These are phyloP conservation scores for Bryum argenteum DNA, from an alignment of 225 moss, liverwort and hornwort species.

Conservation along the genomic window DNA sequence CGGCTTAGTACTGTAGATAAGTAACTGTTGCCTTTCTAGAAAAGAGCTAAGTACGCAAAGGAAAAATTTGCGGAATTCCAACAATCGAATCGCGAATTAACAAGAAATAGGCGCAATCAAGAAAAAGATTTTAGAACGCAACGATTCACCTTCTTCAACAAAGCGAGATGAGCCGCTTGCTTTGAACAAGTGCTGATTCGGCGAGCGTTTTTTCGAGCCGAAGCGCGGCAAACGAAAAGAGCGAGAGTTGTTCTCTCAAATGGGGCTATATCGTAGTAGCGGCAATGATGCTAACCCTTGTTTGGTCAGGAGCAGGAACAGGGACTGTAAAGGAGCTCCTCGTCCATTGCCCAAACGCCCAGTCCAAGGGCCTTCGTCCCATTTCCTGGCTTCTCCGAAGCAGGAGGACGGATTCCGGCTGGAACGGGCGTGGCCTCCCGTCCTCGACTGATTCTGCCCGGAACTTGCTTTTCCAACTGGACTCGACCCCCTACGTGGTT, in stretches of 20 bases:
- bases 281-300: constrained; percentile 42
- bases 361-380: constrained; percentile 29
- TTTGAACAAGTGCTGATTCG: constrained; percentile 7
- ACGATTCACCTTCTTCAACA: constrained; percentile 32
- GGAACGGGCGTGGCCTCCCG: background rate
- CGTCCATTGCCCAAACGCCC: constrained; percentile 19
- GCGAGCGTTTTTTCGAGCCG: background rate
- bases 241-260: constrained; percentile 3
- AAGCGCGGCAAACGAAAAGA: background rate
- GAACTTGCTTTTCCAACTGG: background rate
- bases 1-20: constrained; percentile 14
- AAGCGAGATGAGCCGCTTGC: background rate
- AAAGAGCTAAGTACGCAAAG: too few relatives aligned
- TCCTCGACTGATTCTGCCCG: background rate
- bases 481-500: constrained; percentile 8
- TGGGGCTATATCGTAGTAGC: constrained; percentile 29
- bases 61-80: background rate
- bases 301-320: constrained; percentile 20
- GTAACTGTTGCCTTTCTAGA: constrained; percentile 8
- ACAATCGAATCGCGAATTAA: constrained; percentile 23
- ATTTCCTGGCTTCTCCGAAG: constrained; percentile 20
- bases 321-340: background rate
- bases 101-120: constrained; percentile 21
- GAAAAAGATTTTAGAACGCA: constrained; percentile 2
- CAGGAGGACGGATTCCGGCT: background rate